Evolutionary conservation across 2,329 filamentous ascomycete species (phyloP), one percentile per base, ranked within the genome.

Genomic region (Sporothrix curviconia): DNA sequence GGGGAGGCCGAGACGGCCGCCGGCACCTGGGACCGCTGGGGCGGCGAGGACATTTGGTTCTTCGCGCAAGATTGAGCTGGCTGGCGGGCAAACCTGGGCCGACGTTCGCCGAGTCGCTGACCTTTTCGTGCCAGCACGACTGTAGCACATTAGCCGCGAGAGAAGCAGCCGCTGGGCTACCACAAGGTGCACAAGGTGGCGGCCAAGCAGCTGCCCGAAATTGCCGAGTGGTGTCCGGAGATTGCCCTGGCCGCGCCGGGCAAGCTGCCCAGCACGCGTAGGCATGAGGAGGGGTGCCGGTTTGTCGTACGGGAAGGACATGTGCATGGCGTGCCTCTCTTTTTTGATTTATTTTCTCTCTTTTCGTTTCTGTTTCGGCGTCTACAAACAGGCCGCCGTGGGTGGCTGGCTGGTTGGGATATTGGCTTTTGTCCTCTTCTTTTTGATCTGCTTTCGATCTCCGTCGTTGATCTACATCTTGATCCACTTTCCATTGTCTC

Each of bases 1-100:
- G 68, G 32, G n/a, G 63, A 68, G 49, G 68, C 67, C 1, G 74
- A 78, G 62, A 70, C 72, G 4, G 71, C 44, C 28, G 58, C 58
- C 11, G 62, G 62, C 42, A 36, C 44, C 4, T 63, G 61, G n/a
- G 60, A 61, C 60, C 32, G 25, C 57, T 11, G 63, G n/a, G n/a
- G 61, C 40, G 64, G 63, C 52, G 65, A 66, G 59, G 65, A 66
- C 59, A 60, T 65, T 40, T 66, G 65, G 65, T 66, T 66, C 54
- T 64, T n/a, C 59, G 15, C 55, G 46, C 42, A 61, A 62, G 53
- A 65, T 66, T 61, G 55, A 58, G 12, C 40, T 32, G 25, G 59
- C 58, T 19, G 61, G 62, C 24, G 65, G 25, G 4, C 44, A 59
- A n/a, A n/a, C n/a, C 40, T 55, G 66, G 51, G 64, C 65, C n/a